Base-by-base conservation (phyloP, 2,329 filamentous ascomycete species). In the Lasiodiplodia gonubiensis region DNA sequence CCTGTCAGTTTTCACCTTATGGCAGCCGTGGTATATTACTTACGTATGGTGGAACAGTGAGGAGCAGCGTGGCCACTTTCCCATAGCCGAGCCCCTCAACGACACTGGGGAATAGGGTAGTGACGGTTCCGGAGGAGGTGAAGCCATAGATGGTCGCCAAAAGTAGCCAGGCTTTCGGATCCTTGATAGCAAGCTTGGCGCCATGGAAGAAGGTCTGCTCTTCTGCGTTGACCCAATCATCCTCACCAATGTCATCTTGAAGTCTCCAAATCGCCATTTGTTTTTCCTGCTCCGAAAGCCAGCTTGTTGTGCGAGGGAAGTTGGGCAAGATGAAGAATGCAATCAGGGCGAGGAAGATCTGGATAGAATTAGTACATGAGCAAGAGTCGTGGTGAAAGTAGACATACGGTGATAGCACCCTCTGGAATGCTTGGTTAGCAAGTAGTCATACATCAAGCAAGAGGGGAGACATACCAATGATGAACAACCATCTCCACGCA, bases 401-500 rank as follows among this genome's bases (percentile, higher is more conserved):
- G 33, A 11, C 27, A 37, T 63, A 63, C 59, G 18, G 59, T 51
- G 30, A 63, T 51, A 21, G 59, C 59, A 3, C 59, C 59, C 46
- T 63, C 59, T 61, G 27, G 14, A 61, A 49, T 4, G 8, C 10
- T 4, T 10, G 23, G 42, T 61, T n/a, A 61, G 57, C 8, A 5
- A 2, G 10, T 49, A 25, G 7, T 37, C 33, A 14, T 21, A 10
- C 4, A 10, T 46, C 12, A 16, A 12, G 2, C n/a, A 18, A 37
- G 33, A 23, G 18, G n/a, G n/a, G 11, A 2, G 14, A 46, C 57
- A 21, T 33, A 61, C 57, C 57, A 18, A 63, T 63, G 27, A 63
- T 63, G 21, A 65, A 78, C 0, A 78, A 73, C 75, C 75, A 80
- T 59, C 73, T 72, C 78, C 78, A 81, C 0, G 76, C 78, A 8